Percentiles rank a stretch among this genome's conserved stretches.
phyloP scores from a whole-genome alignment of 2,329 filamentous ascomycete genomes.

The Paecilomyces niveus region DNA sequence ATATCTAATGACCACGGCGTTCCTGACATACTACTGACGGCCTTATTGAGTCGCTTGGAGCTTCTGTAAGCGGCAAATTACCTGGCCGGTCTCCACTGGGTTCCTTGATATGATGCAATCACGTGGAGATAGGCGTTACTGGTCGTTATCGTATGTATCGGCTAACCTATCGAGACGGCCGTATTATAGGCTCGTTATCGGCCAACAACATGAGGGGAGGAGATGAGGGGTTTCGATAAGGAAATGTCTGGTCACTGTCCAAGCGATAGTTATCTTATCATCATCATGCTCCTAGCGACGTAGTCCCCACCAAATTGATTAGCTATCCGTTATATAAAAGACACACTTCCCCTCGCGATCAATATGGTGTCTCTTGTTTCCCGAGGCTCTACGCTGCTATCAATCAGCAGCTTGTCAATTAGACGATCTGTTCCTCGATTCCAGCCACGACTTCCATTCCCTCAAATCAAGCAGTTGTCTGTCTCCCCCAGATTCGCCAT shows the following conservation, averaged over 20 bases:
- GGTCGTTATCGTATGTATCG: not conserved
- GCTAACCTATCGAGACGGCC: not conserved
- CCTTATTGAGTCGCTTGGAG: not conserved
- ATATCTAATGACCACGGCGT: no score
- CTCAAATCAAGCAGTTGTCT: not conserved
- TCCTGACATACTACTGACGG: no score
- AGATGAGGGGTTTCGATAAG: not conserved
- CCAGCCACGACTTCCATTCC: not conserved
- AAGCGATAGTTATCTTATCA: not conserved
- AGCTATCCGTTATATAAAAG: not conserved
- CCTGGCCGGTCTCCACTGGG: not conserved
- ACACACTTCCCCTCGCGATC: not conserved
- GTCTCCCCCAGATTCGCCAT: conserved; percentile 13
- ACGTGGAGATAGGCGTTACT: not conserved
- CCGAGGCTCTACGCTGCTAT: not conserved
- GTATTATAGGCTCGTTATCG: not conserved
- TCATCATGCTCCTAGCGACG: not conserved
- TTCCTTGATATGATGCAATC: not conserved
- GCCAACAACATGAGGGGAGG: not conserved
- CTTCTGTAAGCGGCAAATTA: not conserved
- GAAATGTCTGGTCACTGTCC: not conserved
- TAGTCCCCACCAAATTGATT: not conserved
- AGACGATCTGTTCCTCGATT: not conserved
- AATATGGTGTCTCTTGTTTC: not conserved
- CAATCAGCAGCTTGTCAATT: not conserved